These are phyloP conservation scores for Tulasnella calospora DNA, from an alignment of 768 basidiomycete genomes.

Conservation along the genomic window DNA sequence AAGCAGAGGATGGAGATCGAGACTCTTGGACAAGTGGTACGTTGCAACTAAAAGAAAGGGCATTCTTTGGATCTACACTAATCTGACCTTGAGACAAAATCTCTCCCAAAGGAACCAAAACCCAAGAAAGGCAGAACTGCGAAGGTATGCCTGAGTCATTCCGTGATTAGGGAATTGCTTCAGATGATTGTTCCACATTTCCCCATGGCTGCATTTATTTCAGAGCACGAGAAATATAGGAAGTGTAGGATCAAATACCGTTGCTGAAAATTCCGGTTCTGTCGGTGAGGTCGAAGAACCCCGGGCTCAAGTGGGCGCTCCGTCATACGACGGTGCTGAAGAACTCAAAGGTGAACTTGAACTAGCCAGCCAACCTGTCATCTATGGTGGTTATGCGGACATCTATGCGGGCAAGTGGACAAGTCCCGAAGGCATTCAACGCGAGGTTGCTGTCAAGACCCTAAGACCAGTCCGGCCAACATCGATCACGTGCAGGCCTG, in stretches of 20 bases:
- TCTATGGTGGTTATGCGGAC: not conserved
- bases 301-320: too few relatives aligned
- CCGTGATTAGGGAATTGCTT: too few relatives aligned
- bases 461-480: constrained; percentile 79
- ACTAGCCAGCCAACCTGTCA: not conserved
- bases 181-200: too few relatives aligned
- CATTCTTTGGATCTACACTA: not conserved
- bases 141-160: too few relatives aligned
- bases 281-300: too few relatives aligned
- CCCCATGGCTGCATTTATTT: too few relatives aligned
- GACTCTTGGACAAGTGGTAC: not conserved
- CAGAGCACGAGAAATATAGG: too few relatives aligned
- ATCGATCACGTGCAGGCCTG: constrained; percentile 37
- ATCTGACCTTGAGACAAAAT: not conserved
- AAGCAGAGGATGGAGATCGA: not conserved
- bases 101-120: not conserved
- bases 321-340: not conserved
- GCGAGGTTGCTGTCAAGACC: constrained; percentile 95
- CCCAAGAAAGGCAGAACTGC: not conserved
- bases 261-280: too few relatives aligned
- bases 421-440: constrained; percentile 59
- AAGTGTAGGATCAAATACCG: too few relatives aligned
- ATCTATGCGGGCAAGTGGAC: not conserved
- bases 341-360: not conserved
- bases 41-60: not conserved